phyloP scores from a whole-genome alignment of 2,329 filamentous ascomycete species.

The Alternaria infectoria region DNA sequence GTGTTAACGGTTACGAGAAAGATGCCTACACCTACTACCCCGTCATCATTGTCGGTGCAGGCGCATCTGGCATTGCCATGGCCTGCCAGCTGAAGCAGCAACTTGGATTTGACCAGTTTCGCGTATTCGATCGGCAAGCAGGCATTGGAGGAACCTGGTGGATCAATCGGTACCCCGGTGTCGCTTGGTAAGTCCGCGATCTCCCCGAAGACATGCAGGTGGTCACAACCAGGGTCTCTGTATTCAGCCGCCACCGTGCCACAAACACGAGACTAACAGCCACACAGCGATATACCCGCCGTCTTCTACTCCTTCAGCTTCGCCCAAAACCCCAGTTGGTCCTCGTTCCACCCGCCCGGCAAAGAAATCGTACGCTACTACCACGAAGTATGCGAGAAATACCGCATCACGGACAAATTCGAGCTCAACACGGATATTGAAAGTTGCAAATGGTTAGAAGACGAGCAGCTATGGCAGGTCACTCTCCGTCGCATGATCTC shows the following conservation, averaged over 20 bases:
- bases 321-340: slow-evolving; percentile 60
- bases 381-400: slow-evolving; percentile 60
- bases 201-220: background rate
- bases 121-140: slow-evolving; percentile 65
- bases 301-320: slow-evolving; percentile 65
- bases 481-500: slow-evolving; percentile 57
- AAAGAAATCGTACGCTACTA: slow-evolving; percentile 60
- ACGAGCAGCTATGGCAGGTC: slow-evolving; percentile 63
- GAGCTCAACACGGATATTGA: slow-evolving; percentile 65
- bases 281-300: slow-evolving; percentile 55
- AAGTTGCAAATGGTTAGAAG: slow-evolving; percentile 59
- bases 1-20: slow-evolving; percentile 47
- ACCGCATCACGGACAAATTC: slow-evolving; percentile 63
- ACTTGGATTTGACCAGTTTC: slow-evolving; percentile 65
- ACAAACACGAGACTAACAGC: slow-evolving; percentile 16
- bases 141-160: slow-evolving; percentile 70
- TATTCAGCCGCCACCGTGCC: background rate
- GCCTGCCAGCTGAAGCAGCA: slow-evolving; percentile 64
- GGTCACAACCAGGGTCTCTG: background rate
- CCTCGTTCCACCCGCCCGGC: slow-evolving; percentile 56
- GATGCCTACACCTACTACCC: slow-evolving; percentile 54
- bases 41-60: slow-evolving; percentile 65
- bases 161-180: slow-evolving; percentile 64
- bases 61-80: slow-evolving; percentile 67
- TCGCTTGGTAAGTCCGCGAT: slow-evolving; percentile 36